These are phyloP conservation scores for Neurospora pannonica DNA, from an alignment of 495 filamentous ascomycete species.

Conservation along the genomic window DNA sequence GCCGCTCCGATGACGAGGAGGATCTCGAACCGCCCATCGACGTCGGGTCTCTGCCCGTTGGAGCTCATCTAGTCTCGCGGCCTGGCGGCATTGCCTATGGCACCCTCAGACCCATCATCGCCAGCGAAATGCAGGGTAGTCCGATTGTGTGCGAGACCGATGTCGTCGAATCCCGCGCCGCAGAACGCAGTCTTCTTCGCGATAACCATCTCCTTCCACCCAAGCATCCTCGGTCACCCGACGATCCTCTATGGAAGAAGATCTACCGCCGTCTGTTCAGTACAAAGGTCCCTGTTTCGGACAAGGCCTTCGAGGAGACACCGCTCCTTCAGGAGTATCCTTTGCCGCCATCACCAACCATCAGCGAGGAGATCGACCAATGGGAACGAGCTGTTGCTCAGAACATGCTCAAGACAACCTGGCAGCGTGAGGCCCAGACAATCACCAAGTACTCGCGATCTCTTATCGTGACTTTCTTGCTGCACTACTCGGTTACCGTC, in stretches of 20 bases:
- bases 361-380: constrained; percentile 24
- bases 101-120: constrained; percentile 36
- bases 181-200: constrained; percentile 64
- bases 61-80: constrained; percentile 52
- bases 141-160: constrained; percentile 43
- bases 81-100: constrained; percentile 57
- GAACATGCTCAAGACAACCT: constrained; percentile 71
- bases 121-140: constrained; percentile 40
- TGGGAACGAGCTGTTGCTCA: constrained; percentile 73
- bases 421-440: constrained; percentile 70
- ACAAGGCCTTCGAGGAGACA: not conserved
- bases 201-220: constrained; percentile 69
- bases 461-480: constrained; percentile 57
- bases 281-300: constrained; percentile 39
- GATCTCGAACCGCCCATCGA: constrained; percentile 12
- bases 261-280: constrained; percentile 35
- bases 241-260: constrained; percentile 11
- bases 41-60: constrained; percentile 22
- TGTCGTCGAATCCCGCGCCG: constrained; percentile 48
- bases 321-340: not conserved
- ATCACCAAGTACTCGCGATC: constrained; percentile 45
- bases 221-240: constrained; percentile 36
- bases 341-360: constrained; percentile 7
- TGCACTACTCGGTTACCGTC: constrained; percentile 65
- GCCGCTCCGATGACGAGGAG: constrained; percentile 18